Percentiles rank a stretch among this genome's conserved stretches.
phyloP scores from a whole-genome alignment of 768 basidiomycete species.

The Omphalotus guepiniiformis region DNA sequence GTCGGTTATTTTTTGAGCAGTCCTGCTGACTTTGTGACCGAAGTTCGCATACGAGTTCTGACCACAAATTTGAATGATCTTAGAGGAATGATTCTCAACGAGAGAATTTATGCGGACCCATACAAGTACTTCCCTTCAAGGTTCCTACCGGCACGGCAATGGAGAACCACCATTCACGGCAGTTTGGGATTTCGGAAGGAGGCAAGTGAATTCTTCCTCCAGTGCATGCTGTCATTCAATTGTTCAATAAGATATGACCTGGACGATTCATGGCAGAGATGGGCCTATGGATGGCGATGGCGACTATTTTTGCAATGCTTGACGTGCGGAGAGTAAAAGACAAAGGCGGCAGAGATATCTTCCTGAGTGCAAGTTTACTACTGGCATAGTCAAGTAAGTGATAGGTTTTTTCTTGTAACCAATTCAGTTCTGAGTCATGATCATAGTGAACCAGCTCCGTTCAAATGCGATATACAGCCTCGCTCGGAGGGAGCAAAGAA shows the following conservation, averaged over 20 bases:
- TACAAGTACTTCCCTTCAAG: constrained; percentile 43
- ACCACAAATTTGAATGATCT: too few relatives aligned
- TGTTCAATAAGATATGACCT: too few relatives aligned
- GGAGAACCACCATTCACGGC: constrained; percentile 35
- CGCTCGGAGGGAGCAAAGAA: constrained; percentile 16
- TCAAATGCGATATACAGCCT: constrained; percentile 16
- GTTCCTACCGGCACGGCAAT: constrained; percentile 29
- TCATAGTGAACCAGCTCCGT: constrained; percentile 20
- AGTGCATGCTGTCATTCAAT: constrained; percentile 4
- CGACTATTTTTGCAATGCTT: constrained; percentile 39
- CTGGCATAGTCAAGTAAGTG: constrained; percentile 10
- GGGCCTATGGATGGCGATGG: constrained; percentile 35
- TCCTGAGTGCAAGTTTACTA: constrained; percentile 9
- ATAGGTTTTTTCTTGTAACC: not conserved
- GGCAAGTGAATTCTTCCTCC: constrained; percentile 16
- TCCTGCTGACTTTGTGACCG: not conserved
- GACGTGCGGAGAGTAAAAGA: constrained; percentile 28
- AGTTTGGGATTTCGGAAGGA: constrained; percentile 57
- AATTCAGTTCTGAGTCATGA: not conserved
- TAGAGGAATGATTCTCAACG: constrained; percentile 38
- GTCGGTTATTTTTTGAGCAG: constrained; percentile 12
- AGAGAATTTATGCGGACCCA: constrained; percentile 39
- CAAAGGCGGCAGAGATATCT: constrained; percentile 5
- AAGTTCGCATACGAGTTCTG: not conserved
- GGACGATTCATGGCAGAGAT: constrained; percentile 32